Evolutionary conservation across 352 stramenopile species (phyloP), one percentile per base, ranked within the genome.

Genomic region (Pythium diclinum): DNA sequence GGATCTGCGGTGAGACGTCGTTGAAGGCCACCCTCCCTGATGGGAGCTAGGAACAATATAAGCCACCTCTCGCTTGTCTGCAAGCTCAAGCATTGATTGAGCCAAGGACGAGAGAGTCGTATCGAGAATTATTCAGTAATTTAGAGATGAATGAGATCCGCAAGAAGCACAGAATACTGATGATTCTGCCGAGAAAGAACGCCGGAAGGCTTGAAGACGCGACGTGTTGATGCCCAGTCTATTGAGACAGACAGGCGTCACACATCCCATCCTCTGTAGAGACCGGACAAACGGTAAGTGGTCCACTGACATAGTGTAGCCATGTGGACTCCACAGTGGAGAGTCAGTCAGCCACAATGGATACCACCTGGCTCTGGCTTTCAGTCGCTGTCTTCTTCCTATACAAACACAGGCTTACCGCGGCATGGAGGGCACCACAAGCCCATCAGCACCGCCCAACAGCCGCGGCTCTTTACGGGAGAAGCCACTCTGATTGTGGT

Each of bases 361-460:
- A 25, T 48, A 21, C 42, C 42, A 51, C 44, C 19, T 51, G 44
- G 44, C 42, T 51, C 44, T 51, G 44, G 44, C 44, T 51, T 30
- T 51, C 44, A 51, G 2, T 21, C 19, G 19, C 36, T 42, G 40
- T 47, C 40, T 47, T 19, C 40, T 21, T 23, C 13, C 36, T n/a
- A 44, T 44, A 44, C 10, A 44, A 47, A 47, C 17, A 17, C 38
- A 46, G 38, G 6, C 38, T 1, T 19, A 19, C 13, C 38, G 38
- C 16, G 40, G 40, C 16, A 47, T 19, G 40, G 40, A 47, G 40
- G 11, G 40, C 17, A 16, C 40, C 40, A 47, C 40, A 51, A 5
- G n/a, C 36, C 44, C 44, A 51, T 51, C n/a, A 32, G n/a, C 0
- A 5, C 14, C 44, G 44, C 44, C 44, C n/a, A 10, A n/a, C 44